These are phyloP conservation scores for Ramichloridium luteum DNA, from an alignment of 2,329 filamentous ascomycete species.

Conservation along the genomic window DNA sequence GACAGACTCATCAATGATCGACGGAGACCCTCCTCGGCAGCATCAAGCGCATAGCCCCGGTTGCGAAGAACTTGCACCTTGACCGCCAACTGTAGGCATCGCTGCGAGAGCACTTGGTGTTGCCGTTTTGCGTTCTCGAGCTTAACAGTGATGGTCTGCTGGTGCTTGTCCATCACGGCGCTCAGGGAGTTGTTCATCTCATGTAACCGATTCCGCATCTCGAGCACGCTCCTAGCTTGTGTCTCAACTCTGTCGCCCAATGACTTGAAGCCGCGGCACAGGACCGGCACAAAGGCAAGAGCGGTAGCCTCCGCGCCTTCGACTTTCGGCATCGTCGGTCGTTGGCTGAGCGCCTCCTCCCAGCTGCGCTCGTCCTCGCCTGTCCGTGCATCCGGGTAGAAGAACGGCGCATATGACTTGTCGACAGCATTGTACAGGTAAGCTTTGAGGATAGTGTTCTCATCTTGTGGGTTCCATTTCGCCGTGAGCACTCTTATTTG, in stretches of 20 bases:
- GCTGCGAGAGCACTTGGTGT: conserved; percentile 59
- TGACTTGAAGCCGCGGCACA: conserved; percentile 61
- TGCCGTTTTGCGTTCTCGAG: conserved; percentile 60
- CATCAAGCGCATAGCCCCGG: conserved; percentile 66
- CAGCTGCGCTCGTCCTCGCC: conserved; percentile 66
- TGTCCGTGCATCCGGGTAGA: conserved; percentile 46
- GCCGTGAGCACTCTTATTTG: conserved; percentile 58
- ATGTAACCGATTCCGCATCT: conserved; percentile 61
- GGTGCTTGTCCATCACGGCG: conserved; percentile 61
- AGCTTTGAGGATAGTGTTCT: conserved; percentile 62
- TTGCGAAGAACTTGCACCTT: conserved; percentile 73
- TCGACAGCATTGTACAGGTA: conserved; percentile 84
- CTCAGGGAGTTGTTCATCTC: conserved; percentile 66
- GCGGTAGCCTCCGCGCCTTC: conserved; percentile 26
- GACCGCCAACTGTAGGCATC: conserved; percentile 62
- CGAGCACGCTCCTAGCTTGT: conserved; percentile 56
- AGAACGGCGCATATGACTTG: conserved; percentile 62
- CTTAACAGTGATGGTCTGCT: conserved; percentile 62
- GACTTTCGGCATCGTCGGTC: conserved; percentile 43
- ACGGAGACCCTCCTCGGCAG: conserved; percentile 66
- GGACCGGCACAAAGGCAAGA: conserved; percentile 58
- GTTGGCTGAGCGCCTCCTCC: conserved; percentile 72
- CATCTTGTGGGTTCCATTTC: conserved; percentile 61
- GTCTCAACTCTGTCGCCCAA: conserved; percentile 60
- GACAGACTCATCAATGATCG: conserved; percentile 59